A percentile compares a stretch with the other conserved stretches of the same genome.
These are phyloP conservation scores for Metschnikowia proteae DNA, from an alignment of 805 yeast genomes.

Conservation along the genomic window DNA sequence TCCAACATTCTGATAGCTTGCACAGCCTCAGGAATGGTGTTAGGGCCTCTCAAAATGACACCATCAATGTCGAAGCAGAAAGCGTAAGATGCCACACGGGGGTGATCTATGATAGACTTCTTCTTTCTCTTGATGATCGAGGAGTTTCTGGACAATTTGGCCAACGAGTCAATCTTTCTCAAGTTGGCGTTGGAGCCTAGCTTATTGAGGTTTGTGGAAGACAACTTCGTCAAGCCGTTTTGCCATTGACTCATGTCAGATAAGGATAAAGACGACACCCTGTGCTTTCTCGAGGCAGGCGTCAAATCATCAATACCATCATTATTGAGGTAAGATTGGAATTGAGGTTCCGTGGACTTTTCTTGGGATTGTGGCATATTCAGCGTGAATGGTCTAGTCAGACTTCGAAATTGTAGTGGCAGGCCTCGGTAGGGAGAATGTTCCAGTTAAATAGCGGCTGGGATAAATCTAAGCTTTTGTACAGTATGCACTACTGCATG, in stretches of 20 bases:
- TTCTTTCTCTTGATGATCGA: conserved; percentile 45
- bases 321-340: conserved; percentile 60
- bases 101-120: conserved; percentile 59
- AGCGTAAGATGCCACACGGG: conserved; percentile 74
- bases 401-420: not conserved
- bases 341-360: conserved; percentile 18
- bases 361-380: conserved; percentile 7
- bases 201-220: conserved; percentile 35
- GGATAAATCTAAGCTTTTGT: conserved; percentile 1
- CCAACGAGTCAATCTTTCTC: conserved; percentile 42
- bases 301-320: conserved; percentile 68
- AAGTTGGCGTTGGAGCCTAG: conserved; percentile 32
- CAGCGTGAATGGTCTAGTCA: not conserved
- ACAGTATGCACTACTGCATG: conserved; percentile 5
- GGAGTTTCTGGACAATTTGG: conserved; percentile 44
- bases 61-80: conserved; percentile 95
- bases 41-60: conserved; percentile 80
- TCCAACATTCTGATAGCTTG: conserved; percentile 69
- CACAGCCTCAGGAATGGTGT: conserved; percentile 75
- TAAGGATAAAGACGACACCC: conserved; percentile 63
- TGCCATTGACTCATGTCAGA: conserved; percentile 67
- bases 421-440: not conserved
- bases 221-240: conserved; percentile 39
- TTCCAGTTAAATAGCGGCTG: conserved; percentile 3
- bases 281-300: conserved; percentile 58